Evolutionary conservation across 2,329 filamentous ascomycete species (phyloP).

Genomic region (Penicillium thymicola): DNA sequence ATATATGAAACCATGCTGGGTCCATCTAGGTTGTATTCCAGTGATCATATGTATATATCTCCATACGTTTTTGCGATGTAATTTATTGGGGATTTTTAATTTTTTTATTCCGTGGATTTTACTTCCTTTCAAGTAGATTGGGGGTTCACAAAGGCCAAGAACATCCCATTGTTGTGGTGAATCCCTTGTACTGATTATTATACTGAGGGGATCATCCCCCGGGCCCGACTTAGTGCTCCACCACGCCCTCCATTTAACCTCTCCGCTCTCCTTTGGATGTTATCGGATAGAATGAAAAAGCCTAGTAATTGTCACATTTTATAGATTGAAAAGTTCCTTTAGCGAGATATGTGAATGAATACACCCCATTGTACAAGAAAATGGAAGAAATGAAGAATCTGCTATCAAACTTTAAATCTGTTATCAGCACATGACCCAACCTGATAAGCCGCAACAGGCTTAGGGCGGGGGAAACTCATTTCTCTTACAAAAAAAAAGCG

Average conservation of each 20-base stretch:
- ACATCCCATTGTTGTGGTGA: background rate
- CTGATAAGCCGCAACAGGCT: conserved; percentile 23
- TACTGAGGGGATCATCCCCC: background rate
- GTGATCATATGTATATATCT: background rate
- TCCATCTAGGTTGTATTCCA: background rate
- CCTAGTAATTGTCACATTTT: background rate
- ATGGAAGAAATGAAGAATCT: background rate
- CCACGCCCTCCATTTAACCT: background rate
- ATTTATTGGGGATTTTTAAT: too few species aligned
- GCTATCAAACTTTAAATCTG: background rate
- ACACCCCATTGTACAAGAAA: background rate
- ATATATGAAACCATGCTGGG: background rate
- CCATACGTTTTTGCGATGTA: too few species aligned
- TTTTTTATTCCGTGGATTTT: background rate
- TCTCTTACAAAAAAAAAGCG: conserved; percentile 19
- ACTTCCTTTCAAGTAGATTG: background rate
- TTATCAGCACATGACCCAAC: conserved; percentile 20
- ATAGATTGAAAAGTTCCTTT: background rate
- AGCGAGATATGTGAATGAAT: background rate
- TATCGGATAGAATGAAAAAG: background rate
- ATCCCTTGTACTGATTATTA: background rate
- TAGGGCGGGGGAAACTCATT: conserved; percentile 25
- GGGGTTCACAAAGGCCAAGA: background rate
- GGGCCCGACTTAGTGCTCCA: background rate
- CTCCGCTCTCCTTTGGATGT: background rate